These are phyloP conservation scores for Athelia sp. DNA, from an alignment of 1,284 basidiomycete species.

Conservation along the genomic window DNA sequence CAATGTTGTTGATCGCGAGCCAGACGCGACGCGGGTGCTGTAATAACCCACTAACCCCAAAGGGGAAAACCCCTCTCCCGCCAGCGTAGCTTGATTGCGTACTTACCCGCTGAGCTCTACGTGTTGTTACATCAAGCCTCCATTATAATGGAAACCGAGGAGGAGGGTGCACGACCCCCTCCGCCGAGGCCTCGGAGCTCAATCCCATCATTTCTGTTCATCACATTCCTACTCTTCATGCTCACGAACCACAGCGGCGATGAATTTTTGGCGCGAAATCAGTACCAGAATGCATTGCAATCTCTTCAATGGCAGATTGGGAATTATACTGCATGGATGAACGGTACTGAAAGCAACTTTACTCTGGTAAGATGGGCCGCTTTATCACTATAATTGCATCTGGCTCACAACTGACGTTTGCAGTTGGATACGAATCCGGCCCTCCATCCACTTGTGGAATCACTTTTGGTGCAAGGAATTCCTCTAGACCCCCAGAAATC, in stretches of 20 bases:
- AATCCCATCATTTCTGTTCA: conserved; percentile 68
- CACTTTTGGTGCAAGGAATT: conserved; percentile 42
- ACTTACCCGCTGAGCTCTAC: too few relatives aligned
- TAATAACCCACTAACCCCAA: too few relatives aligned
- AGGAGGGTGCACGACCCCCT: conserved; percentile 28
- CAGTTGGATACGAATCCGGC: conserved; percentile 48
- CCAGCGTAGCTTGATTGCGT: too few relatives aligned
- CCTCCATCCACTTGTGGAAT: conserved; percentile 43
- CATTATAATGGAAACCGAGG: conserved; percentile 17
- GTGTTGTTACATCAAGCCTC: too few relatives aligned
- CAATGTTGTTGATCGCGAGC: too few relatives aligned
- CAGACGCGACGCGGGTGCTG: too few relatives aligned
- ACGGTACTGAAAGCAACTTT: conserved; percentile 62
- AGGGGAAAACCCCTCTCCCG: too few relatives aligned
- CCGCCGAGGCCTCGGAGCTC: conserved; percentile 44
- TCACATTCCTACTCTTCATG: conserved; percentile 70
- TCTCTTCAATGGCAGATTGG: conserved; percentile 52
- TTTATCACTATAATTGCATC: conserved; percentile 1
- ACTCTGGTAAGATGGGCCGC: conserved; percentile 49
- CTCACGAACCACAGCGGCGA: conserved; percentile 66
- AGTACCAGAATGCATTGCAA: conserved; percentile 58
- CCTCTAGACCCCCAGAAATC: conserved; percentile 37
- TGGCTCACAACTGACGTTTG: conserved; percentile 6
- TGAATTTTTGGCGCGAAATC: conserved; percentile 54
- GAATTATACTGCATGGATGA: conserved; percentile 73